These are phyloP conservation scores for Zymoseptoria ardabiliae DNA, from an alignment of 2,329 filamentous ascomycete genomes.

Conservation along the genomic window DNA sequence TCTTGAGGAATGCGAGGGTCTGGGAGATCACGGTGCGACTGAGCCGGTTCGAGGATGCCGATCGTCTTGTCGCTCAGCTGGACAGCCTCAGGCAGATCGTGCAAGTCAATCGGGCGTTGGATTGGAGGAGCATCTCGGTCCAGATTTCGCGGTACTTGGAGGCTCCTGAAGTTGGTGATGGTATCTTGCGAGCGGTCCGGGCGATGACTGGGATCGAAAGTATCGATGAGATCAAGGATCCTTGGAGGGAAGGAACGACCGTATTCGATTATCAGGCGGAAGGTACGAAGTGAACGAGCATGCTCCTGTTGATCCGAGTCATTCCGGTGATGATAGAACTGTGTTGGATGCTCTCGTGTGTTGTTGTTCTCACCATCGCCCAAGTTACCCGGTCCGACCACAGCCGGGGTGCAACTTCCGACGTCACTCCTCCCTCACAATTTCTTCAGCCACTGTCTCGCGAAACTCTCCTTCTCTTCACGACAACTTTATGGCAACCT, in stretches of 20 bases:
- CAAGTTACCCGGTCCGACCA: too few species aligned
- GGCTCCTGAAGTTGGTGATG: constrained; percentile 4
- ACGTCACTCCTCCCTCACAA: background rate
- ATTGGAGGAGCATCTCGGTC: constrained; percentile 11
- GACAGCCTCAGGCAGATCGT: constrained; percentile 4
- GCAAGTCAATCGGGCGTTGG: background rate
- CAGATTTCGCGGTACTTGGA: constrained; percentile 10
- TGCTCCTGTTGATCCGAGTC: too few species aligned
- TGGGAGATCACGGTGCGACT: constrained; percentile 13
- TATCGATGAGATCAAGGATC: constrained; percentile 8
- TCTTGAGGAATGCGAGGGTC: constrained; percentile 5
- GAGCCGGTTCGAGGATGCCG: constrained; percentile 9
- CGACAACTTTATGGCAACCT: background rate
- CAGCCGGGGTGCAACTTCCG: background rate
- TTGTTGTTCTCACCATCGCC: too few species aligned
- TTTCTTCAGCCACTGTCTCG: background rate
- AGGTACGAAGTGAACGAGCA: background rate
- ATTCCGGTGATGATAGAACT: too few species aligned
- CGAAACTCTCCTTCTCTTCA: background rate
- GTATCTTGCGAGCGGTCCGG: constrained; percentile 7
- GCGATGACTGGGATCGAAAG: constrained; percentile 5
- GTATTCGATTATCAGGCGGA: constrained; percentile 10
- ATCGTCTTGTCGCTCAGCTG: constrained; percentile 8
- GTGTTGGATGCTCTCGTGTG: too few species aligned
- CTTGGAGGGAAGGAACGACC: constrained; percentile 9